A percentile compares a stretch with the other conserved stretches of the same genome.
Conservation (phyloP, 139 green algal species). For the Haematococcus lacustris region DNA sequence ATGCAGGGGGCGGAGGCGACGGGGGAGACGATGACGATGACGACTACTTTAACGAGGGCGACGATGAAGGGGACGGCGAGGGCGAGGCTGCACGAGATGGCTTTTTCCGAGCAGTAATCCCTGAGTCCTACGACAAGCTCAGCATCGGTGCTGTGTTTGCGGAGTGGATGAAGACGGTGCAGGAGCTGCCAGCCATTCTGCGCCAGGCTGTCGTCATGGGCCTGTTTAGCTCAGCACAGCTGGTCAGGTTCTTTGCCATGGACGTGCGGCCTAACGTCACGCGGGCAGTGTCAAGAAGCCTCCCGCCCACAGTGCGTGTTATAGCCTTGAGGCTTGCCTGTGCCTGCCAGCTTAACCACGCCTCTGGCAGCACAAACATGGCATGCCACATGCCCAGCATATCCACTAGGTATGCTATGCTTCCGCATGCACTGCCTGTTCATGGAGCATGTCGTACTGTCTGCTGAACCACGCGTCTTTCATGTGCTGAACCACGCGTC, state of each 20-base stretch:
- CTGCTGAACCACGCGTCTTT: no score
- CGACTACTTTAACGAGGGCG: constrained; percentile 59
- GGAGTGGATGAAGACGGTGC: constrained; percentile 80
- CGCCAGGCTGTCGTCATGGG: constrained; percentile 87
- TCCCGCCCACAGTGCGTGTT: constrained; percentile 60
- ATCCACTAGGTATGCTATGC: no score
- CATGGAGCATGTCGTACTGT: no score
- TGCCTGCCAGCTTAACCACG: no score
- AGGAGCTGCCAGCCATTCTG: constrained; percentile 80
- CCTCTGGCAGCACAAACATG: no score
- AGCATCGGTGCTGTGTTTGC: constrained; percentile 77
- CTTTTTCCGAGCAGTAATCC: constrained; percentile 71
- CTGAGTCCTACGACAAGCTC: constrained; percentile 84
- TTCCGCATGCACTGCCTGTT: no score
- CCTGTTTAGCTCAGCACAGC: constrained; percentile 83
- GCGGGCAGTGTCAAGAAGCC: constrained; percentile 64
- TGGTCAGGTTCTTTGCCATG: constrained; percentile 89
- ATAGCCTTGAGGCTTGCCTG: no score
- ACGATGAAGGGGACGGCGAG: constrained; percentile 59
- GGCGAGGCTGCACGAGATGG: constrained; percentile 23
- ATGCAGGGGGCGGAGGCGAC: constrained; percentile 61
- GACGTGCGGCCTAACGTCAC: constrained; percentile 83
- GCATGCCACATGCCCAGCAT: no score
- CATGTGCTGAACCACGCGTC: no score
- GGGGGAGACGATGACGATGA: constrained; percentile 54